Base-by-base conservation (phyloP, 371 early-diverging fungal species). In the Nematocida sp. region DNA sequence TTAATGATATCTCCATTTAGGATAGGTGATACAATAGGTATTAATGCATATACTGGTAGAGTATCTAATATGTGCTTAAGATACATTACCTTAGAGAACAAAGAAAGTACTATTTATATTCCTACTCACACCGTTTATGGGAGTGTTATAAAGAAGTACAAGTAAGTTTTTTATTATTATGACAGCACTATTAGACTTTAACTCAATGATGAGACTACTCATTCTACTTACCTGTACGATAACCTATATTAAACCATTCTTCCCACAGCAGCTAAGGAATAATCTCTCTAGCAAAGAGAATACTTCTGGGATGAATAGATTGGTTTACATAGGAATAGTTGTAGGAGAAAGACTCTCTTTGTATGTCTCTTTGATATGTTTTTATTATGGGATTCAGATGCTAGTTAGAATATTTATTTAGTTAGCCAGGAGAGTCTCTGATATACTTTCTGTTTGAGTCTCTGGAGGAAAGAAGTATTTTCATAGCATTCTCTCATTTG, bases 141-240 rank as follows among this genome's bases (percentile, higher is more conserved):
- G 17, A 31, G 17, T 27, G 38, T 66, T 13, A 55, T 66, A 38
- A 53, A 53, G 27, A 66, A 57, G 38, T 55, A 38, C 27, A 66
- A 55, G 34, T 55, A 66, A 40, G 37, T 17, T 61, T 61, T 61
- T 41, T 43, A 60, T 43, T 53, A 48, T 19, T 41, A 82, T 82
- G 83, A 78, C 80, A 43, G 90, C 90, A 47, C 84, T 91, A 41
- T 89, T 89, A 74, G 86, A 89, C 80, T 88, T 91, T 64, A 85
- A 88, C 60, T 86, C 88, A 29, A 82, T 90, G 38, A 78, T 90
- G n/a, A 82, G 89, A 37, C 86, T 88, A 17, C 79, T 89, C 43
- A 79, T 90, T 35, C 83, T 90, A 2, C 63, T 87, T 40, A 86
- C 90, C 48, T 89, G 90, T 80, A 89, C 90, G 2, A 86, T 87